Evolutionary conservation across 768 basidiomycete species (phyloP).

Genomic region (Dioszegia hungarica): DNA sequence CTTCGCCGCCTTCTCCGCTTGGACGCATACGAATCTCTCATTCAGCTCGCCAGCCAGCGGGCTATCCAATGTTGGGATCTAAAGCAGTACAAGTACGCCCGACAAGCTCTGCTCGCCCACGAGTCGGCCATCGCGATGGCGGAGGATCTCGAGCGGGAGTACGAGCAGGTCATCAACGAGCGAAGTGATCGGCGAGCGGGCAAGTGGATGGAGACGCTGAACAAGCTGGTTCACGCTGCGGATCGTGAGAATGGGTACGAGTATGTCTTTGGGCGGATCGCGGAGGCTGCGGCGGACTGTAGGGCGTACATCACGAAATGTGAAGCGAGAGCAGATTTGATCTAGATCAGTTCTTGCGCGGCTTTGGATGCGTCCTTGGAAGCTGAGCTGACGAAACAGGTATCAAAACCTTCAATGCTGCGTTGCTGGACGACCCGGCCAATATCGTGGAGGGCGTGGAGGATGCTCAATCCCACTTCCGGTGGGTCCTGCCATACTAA

Average conservation of each 20-base stretch:
- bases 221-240: slow-evolving; percentile 4
- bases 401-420: background rate
- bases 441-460: slow-evolving; percentile 5
- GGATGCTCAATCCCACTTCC: background rate
- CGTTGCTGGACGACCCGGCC: slow-evolving; percentile 1
- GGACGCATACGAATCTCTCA: slow-evolving; percentile 3
- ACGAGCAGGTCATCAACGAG: background rate
- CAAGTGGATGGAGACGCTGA: slow-evolving; percentile 4
- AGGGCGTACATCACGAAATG: slow-evolving; percentile 6
- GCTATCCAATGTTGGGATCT: slow-evolving; percentile 6
- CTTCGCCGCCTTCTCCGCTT: background rate
- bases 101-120: background rate
- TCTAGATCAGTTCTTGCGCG: background rate
- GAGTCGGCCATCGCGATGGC: background rate
- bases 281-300: slow-evolving; percentile 3
- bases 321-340: slow-evolving; percentile 1
- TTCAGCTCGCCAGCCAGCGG: slow-evolving; percentile 1
- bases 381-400: background rate
- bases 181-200: background rate
- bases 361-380: no score
- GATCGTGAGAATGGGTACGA: slow-evolving; percentile 1
- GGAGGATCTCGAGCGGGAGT: slow-evolving; percentile 1
- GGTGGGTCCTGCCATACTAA: background rate
- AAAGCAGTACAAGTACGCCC: slow-evolving; percentile 5
- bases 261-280: slow-evolving; percentile 3